These are phyloP conservation scores for Elsinoe arachidis DNA, from an alignment of 2,329 filamentous ascomycete genomes.

Conservation along the genomic window DNA sequence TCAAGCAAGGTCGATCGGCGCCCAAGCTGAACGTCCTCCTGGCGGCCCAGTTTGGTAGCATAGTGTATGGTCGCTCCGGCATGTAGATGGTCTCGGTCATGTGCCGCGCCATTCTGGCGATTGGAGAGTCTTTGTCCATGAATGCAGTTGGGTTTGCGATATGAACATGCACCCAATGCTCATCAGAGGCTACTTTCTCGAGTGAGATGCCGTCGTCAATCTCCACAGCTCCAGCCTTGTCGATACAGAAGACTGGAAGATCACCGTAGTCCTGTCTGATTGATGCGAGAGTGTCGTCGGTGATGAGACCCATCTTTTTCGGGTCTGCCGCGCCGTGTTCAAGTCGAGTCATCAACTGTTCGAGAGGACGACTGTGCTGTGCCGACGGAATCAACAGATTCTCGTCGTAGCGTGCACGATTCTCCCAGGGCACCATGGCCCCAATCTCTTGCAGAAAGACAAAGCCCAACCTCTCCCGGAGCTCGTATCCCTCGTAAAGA, in stretches of 20 bases:
- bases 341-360: conserved; percentile 31
- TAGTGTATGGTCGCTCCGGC: conserved; percentile 47
- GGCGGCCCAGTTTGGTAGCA: conserved; percentile 45
- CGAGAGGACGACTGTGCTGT: conserved; percentile 36
- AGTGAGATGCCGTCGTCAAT: conserved; percentile 75
- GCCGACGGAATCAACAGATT: conserved; percentile 44
- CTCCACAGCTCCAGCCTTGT: conserved; percentile 55
- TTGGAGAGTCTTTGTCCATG: conserved; percentile 49
- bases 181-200: conserved; percentile 37
- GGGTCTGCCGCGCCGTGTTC: conserved; percentile 31
- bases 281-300: conserved; percentile 45
- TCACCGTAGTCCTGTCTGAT: conserved; percentile 52
- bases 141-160: conserved; percentile 69
- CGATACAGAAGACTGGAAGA: conserved; percentile 64
- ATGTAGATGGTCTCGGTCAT: conserved; percentile 49
- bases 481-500: conserved; percentile 49
- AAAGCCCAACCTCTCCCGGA: conserved; percentile 45
- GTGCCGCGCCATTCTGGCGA: conserved; percentile 54
- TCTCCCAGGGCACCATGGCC: conserved; percentile 61
- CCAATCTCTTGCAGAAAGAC: conserved; percentile 70
- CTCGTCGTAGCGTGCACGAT: conserved; percentile 53
- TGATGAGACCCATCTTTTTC: conserved; percentile 9
- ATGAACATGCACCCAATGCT: conserved; percentile 71
- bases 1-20: conserved; percentile 47
- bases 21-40: conserved; percentile 47